phyloP scores from a whole-genome alignment of 768 basidiomycete genomes.

The Suillus occidentalis region DNA sequence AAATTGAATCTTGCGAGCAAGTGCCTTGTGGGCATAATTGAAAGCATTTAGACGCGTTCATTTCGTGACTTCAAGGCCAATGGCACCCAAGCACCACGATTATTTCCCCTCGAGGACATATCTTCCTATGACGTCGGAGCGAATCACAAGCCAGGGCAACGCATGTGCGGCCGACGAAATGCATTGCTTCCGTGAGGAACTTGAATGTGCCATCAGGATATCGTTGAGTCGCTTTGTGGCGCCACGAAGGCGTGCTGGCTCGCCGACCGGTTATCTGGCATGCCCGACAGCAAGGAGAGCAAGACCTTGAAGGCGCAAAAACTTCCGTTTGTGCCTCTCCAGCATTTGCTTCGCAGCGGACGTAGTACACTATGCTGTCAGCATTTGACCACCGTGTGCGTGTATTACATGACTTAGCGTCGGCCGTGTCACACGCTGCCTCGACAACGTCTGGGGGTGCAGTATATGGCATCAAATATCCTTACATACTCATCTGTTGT shows the following conservation, averaged over 20 bases:
- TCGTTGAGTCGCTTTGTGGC: not conserved
- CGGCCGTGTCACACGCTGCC: conserved; percentile 1
- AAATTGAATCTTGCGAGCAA: not conserved
- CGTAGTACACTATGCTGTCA: not conserved
- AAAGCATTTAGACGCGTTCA: not conserved
- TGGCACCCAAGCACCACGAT: not conserved
- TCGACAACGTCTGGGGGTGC: not conserved
- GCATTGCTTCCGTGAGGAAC: not conserved
- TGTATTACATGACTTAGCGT: not conserved
- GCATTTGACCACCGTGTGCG: not conserved
- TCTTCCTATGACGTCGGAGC: not conserved
- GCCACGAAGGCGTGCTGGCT: not conserved
- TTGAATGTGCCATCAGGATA: not conserved
- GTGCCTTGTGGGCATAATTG: not conserved
- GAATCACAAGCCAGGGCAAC: not conserved
- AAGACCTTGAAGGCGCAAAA: not conserved
- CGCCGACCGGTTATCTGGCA: not conserved
- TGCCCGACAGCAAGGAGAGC: not conserved
- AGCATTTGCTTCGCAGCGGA: not conserved
- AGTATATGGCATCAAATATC: not conserved
- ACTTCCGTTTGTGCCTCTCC: not conserved
- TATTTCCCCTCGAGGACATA: not conserved
- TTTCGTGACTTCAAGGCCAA: not conserved
- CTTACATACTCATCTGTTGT: not conserved
- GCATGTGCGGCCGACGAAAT: not conserved